Base-by-base conservation (phyloP, 805 yeast species). In the Osmozyma mogii region DNA sequence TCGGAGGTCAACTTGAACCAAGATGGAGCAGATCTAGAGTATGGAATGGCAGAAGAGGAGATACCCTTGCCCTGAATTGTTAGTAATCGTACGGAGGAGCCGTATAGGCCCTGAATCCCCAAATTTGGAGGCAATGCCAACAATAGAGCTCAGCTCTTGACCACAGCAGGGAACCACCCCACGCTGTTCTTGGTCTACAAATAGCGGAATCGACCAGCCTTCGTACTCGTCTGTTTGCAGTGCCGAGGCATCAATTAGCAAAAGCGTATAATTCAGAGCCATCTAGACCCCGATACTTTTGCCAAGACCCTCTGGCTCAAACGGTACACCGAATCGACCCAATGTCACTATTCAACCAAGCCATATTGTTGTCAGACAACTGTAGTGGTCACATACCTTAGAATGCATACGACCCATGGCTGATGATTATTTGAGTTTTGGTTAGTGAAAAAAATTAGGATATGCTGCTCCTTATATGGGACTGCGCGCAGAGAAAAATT, bases 401-500 rank as follows among this genome's bases (percentile, higher is more conserved):
- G 95, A 83, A 85, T 89, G 97, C 88, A 89, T 79, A 76, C 98
- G 95, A 88, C 95, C 98, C 98, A 89, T 89, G 67, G 75, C 83
- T 78, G 70, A 58, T 64, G 66, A 55, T 65, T 61, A 54, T 50
- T 58, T 37, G n/a, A n/a, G n/a, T n/a, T n/a, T n/a, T n/a, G 26
- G 27, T 25, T 17, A 34, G 30, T 28, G 28, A 25, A 31, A 20
- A 27, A 48, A 38, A 25, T 43, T 40, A 34, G 28, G 25, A 23
- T 4, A 8, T 14, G 15, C 11, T 22, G 25, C 22, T 17, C 8
- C 15, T 29, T 37, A 38, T 38, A 40, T 40, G 38, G 31, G 31
- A 25, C n/a, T n/a, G n/a, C n/a, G n/a, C n/a, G n/a, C n/a, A 20
- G 28, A 35, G 39, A 45, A 49, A 51, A 44, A 35, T 47, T 55